These are phyloP conservation scores for Paspalum vaginatum DNA, from an alignment of 176 grass and related monocot genomes.

Conservation along the genomic window DNA sequence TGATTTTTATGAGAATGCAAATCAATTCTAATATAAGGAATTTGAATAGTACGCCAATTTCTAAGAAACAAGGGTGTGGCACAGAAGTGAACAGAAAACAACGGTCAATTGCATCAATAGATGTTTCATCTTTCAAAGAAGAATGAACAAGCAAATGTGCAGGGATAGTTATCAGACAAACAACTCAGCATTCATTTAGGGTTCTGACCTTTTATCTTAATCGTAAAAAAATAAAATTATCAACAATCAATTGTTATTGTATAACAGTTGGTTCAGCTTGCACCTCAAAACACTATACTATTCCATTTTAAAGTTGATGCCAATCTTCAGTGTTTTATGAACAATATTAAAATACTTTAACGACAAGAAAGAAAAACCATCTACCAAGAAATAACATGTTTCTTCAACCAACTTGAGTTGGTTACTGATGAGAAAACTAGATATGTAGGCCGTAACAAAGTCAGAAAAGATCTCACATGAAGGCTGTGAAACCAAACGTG, in stretches of 20 bases:
- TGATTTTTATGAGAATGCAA: constrained; percentile 6
- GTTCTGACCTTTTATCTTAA: background rate
- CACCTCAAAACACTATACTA: background rate
- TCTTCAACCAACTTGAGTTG: background rate
- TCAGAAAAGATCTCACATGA: constrained; percentile 64
- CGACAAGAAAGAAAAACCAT: background rate
- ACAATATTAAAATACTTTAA: background rate
- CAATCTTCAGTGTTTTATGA: background rate
- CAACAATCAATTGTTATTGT: background rate
- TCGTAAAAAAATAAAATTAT: constrained; percentile 13
- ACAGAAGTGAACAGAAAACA: background rate
- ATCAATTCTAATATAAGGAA: constrained; percentile 14
- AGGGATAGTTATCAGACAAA: background rate
- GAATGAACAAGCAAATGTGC: background rate
- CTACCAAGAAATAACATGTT: background rate
- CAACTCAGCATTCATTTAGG: background rate
- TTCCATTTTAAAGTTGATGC: background rate
- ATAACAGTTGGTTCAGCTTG: background rate
- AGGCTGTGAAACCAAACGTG: constrained; percentile 74
- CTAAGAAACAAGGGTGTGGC: background rate
- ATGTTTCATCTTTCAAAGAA: background rate
- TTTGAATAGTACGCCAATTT: background rate
- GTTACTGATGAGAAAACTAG: background rate
- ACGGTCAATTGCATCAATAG: background rate
- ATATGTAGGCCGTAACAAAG: constrained; percentile 18